Base-by-base conservation (phyloP, 371 early-diverging fungal species). In the Funneliformis caledonium region DNA sequence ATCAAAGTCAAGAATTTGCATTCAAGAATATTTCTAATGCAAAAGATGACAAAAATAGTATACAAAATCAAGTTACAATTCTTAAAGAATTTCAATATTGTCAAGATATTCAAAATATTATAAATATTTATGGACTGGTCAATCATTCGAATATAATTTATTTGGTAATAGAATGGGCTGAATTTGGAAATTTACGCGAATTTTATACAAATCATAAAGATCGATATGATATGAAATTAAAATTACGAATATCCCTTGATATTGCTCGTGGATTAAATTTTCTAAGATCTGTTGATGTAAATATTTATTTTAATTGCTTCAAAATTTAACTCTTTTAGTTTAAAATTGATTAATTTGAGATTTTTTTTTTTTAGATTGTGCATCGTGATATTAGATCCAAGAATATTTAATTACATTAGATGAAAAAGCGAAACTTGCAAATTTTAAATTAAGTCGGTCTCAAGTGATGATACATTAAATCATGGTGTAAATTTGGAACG, bases 251-350 rank as follows among this genome's bases (percentile, higher is more conserved):
- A 6, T 65, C 78, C 14, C 62, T 78, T 65, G 78, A 78, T 67
- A 61, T 78, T 22, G 78, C 68, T 47, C 64, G 78, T 14, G 78
- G 48, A 67, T 16, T 78, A n/a, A 67, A 50, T 67, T 78, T 68
- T 31, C 43, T 78, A 14, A 37, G 33, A 48, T 1, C 78, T 12
- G 78, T 67, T 12, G 14, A 69, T 45, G 45, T 70, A 52, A n/a
- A n/a, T 19, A 4, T 0, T 16, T 19, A 14, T 14, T 50, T 16
- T 47, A 47, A 47, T 47, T 47, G 47, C 11, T 52, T 52, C 14
- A 52, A 19, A 16, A 2, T 10, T 52, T 52, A 50, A 4, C 6
- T 16, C 11, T 37, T 37, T 37, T 37, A 2, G 1, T 37, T 37
- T 37, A 0, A 37, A 37, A 37, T 37, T 37, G 1, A 37, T 37